Evolutionary conservation across 441 rosid genomes (phyloP).

Genomic region (Mallotus repandus): DNA sequence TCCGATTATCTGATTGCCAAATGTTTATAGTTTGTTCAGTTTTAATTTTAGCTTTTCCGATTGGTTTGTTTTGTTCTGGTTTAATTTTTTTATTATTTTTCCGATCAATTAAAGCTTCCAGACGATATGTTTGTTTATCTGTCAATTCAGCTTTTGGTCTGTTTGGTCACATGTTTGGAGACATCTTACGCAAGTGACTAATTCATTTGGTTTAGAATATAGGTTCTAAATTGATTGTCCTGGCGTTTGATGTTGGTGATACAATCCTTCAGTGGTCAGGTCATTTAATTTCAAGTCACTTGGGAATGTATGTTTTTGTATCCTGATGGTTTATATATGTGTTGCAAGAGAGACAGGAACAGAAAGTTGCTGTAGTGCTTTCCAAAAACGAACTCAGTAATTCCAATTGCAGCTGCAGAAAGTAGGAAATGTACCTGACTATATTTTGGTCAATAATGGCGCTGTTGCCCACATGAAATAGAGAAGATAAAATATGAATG

Average conservation of each 20-base stretch:
- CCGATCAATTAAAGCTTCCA: slow-evolving; percentile 1
- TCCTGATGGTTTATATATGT: neutral
- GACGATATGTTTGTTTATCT: neutral
- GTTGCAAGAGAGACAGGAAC: neutral
- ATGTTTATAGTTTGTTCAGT: neutral
- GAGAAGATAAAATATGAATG: neutral
- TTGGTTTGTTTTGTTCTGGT: neutral
- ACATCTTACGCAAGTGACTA: neutral
- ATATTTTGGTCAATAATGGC: too few relatives aligned
- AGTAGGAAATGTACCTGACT: neutral
- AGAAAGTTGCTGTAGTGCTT: neutral
- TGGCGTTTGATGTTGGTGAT: neutral
- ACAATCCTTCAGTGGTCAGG: neutral
- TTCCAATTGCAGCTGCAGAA: neutral
- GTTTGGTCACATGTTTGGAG: neutral
- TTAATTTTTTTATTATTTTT: neutral
- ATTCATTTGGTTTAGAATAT: neutral
- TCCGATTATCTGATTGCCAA: neutral
- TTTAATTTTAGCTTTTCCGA: neutral
- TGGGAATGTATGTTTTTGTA: neutral
- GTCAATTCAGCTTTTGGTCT: neutral
- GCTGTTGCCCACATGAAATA: neutral
- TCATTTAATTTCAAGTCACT: too few relatives aligned
- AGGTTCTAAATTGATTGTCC: neutral
- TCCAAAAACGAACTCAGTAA: neutral